A percentile compares a stretch with the other conserved stretches of the same genome.
Conservation (phyloP, 805 yeast species). For the Candida sphagnicola region DNA sequence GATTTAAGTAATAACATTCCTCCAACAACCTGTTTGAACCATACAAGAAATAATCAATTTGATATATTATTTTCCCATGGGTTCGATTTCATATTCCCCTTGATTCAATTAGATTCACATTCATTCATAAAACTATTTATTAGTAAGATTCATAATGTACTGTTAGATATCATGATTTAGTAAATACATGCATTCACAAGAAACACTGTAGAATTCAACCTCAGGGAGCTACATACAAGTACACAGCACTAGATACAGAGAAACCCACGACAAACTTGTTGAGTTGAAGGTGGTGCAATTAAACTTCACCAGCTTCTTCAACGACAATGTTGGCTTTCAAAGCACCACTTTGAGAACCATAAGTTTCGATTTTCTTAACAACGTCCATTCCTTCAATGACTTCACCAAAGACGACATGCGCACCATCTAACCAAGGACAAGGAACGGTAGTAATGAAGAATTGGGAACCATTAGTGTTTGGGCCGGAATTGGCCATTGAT, state of each 20-base stretch:
- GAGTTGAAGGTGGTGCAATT: too few species aligned
- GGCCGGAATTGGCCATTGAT: conserved; percentile 98
- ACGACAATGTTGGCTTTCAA: conserved; percentile 47
- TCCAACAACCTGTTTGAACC: too few species aligned
- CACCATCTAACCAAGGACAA: conserved; percentile 76
- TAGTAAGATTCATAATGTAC: not conserved
- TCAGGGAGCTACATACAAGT: too few species aligned
- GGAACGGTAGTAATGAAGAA: conserved; percentile 86
- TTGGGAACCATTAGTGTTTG: conserved; percentile 97
- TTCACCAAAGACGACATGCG: conserved; percentile 77
- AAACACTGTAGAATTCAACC: too few species aligned
- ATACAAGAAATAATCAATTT: too few species aligned
- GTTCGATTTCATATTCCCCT: not conserved
- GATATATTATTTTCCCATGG: too few species aligned
- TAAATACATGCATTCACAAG: conserved; percentile 1
- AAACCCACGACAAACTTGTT: too few species aligned
- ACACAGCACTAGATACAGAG: too few species aligned
- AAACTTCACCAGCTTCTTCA: conserved; percentile 51
- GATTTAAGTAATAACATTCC: too few species aligned
- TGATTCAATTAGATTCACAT: not conserved
- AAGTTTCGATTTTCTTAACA: conserved; percentile 68
- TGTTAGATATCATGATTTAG: conserved; percentile 1
- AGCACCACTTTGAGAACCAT: conserved; percentile 48
- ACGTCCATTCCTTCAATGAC: conserved; percentile 88
- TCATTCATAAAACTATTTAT: conserved; percentile 1